Conservation (phyloP, 2,329 filamentous ascomycete genomes). For the Xenosphaeropsis pyriputrescens region DNA sequence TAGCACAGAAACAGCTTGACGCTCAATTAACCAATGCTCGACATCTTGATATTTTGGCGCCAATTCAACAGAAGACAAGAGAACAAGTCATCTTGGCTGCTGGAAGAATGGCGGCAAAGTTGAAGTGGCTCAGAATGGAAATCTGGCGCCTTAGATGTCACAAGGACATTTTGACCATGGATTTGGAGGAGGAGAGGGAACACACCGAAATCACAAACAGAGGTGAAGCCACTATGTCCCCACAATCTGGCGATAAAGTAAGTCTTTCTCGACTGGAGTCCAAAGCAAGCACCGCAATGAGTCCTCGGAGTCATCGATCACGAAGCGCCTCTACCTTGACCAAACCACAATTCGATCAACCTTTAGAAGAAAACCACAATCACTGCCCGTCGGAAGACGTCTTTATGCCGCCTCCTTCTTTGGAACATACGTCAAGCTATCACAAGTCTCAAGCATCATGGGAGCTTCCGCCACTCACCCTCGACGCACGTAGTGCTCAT, state of each 20-base stretch:
- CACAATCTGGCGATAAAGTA: conserved; percentile 3
- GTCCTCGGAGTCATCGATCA: conserved; percentile 23
- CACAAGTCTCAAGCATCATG: conserved; percentile 26
- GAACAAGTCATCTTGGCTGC: conserved; percentile 79
- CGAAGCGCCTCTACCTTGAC: conserved; percentile 15
- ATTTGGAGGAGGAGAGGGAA: conserved; percentile 62
- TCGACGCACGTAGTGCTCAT: conserved; percentile 20
- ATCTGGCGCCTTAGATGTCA: conserved; percentile 90
- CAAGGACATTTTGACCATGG: conserved; percentile 71
- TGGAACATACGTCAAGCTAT: conserved; percentile 21
- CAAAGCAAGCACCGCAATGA: conserved; percentile 20
- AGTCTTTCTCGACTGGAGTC: conserved; percentile 16
- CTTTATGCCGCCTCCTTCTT: conserved; percentile 33
- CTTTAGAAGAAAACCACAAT: conserved; percentile 22
- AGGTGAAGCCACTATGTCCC: conserved; percentile 5
- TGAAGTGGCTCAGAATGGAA: conserved; percentile 90
- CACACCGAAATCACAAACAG: conserved; percentile 3
- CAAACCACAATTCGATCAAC: conserved; percentile 16
- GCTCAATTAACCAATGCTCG: conserved; percentile 75
- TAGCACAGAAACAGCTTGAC: conserved; percentile 65
- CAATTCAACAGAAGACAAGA: conserved; percentile 79
- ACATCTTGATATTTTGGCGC: conserved; percentile 77
- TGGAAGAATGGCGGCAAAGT: conserved; percentile 67
- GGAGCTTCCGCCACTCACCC: conserved; percentile 24
- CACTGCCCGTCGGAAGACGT: conserved; percentile 21